Base-by-base conservation (phyloP, 148 eudicot species). In the Camellia granthamiana region DNA sequence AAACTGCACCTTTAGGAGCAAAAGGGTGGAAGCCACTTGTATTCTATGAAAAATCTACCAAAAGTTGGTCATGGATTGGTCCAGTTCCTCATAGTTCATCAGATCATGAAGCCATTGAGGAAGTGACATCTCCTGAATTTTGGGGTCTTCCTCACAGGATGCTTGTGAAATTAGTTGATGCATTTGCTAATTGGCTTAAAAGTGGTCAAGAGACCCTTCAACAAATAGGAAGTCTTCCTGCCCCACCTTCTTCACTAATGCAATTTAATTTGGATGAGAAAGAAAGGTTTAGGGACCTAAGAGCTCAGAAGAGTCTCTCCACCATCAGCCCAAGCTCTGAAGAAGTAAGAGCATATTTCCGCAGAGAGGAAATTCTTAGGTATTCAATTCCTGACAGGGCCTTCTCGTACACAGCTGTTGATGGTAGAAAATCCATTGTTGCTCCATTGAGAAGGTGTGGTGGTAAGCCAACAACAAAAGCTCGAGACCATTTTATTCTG, bases 401-500 rank as follows among this genome's bases (percentile, higher is more conserved):
- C 65, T 95, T 91, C 78, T 87, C 91, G 14, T 95, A 95, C 70
- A 95, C 98, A 7, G 97, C 98, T 75, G 86, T 89, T 80, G 98
- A 95, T 85, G 98, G 98, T 76, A 93, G 86, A 72, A 95, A 95
- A 85, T 90, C 98, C 62, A 89, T 90, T 44, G 98, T 95, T 78
- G 98, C 98, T 78, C 98, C 98, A 3, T 81, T 93, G 72, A 88
- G 96, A 84, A 90, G 95, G 88, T 85, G 98, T 79, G 97, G 97
- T 81, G 98, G 98, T 78, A 95, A 95, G 88, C 98, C 97, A 23
- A 90, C 98, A 76, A 90, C 98, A 52, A 95, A 93, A 83, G 97
- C 97, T 68, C 92, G 98, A 49, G 97, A 95, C 68, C 98, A 95
- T 85, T 87, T 88, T 72, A 90, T 95, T 94, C 81, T 95, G 80